Percentiles rank a stretch among this genome's conserved stretches.
Evolutionary conservation across 2,329 filamentous ascomycete species (phyloP).

Genomic region (Paecilomyces sp.): DNA sequence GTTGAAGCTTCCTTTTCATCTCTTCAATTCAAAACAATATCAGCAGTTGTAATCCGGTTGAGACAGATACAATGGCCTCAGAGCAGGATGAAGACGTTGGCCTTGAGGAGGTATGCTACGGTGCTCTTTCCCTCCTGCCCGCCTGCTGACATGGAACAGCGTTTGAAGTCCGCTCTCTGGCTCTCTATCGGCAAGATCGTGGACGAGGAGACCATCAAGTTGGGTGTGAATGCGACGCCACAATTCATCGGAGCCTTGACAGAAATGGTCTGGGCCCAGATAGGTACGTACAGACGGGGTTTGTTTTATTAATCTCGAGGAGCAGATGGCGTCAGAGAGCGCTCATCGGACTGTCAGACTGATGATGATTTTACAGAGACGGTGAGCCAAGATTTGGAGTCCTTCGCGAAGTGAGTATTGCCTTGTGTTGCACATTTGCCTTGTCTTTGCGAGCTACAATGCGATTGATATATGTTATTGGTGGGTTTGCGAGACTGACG

Average conservation of each 20-base stretch:
- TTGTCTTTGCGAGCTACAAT: not conserved
- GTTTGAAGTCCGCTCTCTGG: slow-evolving; percentile 80
- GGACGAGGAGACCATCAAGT: slow-evolving; percentile 68
- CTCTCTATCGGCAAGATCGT: slow-evolving; percentile 78
- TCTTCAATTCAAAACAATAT: not conserved
- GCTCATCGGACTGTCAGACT: not conserved
- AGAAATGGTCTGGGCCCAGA: slow-evolving; percentile 80
- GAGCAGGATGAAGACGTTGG: slow-evolving; percentile 21
- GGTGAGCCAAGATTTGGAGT: slow-evolving; percentile 54
- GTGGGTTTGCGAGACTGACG: not conserved
- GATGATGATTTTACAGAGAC: slow-evolving; percentile 35
- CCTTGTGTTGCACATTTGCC: not conserved
- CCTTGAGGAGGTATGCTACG: slow-evolving; percentile 25
- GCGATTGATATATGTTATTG: not conserved
- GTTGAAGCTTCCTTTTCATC: slow-evolving; percentile 5
- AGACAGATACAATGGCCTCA: slow-evolving; percentile 10
- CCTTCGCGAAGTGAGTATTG: slow-evolving; percentile 48
- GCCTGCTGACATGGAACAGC: slow-evolving; percentile 42
- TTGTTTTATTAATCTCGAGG: not conserved
- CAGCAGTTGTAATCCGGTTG: not conserved
- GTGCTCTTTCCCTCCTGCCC: not conserved
- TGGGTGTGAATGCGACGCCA: slow-evolving; percentile 78
- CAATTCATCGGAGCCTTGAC: slow-evolving; percentile 83
- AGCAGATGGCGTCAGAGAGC: slow-evolving; percentile 1
- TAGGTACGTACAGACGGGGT: slow-evolving; percentile 50